Conservation (phyloP, 495 filamentous ascomycete genomes). For the Aspergillus nanangensis region DNA sequence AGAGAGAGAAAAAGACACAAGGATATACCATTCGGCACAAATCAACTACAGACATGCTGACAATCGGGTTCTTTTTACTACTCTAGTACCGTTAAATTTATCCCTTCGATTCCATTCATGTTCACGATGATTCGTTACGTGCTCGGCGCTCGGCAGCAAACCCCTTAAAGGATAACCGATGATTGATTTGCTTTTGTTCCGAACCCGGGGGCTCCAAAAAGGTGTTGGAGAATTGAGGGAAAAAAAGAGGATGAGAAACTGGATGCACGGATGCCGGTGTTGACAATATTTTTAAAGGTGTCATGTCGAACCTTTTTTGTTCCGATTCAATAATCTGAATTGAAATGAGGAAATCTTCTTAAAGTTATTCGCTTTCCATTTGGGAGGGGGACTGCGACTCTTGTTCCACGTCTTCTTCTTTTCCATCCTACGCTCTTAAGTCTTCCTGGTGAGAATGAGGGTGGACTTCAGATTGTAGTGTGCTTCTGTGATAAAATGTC, state of each 20-base stretch:
- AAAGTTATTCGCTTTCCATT: not conserved
- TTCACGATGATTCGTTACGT: conserved; percentile 31
- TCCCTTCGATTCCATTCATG: conserved; percentile 27
- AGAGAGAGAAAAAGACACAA: too few relatives aligned
- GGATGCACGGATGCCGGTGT: conserved; percentile 19
- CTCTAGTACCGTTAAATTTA: conserved; percentile 51
- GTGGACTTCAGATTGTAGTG: too few relatives aligned
- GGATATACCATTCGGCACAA: too few relatives aligned
- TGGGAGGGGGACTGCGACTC: too few relatives aligned
- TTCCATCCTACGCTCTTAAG: too few relatives aligned
- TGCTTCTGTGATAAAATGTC: too few relatives aligned
- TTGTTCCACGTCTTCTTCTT: conserved; percentile 9
- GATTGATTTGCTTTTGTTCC: conserved; percentile 6
- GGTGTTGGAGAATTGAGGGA: conserved; percentile 1
- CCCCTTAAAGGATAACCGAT: conserved; percentile 7
- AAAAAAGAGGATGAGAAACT: conserved; percentile 12
- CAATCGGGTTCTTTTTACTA: conserved; percentile 9
- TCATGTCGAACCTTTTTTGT: conserved; percentile 15
- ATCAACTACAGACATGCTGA: not conserved
- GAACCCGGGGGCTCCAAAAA: conserved; percentile 1
- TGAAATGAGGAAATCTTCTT: conserved; percentile 31
- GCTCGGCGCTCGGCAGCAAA: conserved; percentile 21
- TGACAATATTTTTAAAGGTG: conserved; percentile 18
- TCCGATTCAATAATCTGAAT: conserved; percentile 16
- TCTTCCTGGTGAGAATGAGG: too few relatives aligned